Percentiles rank a stretch among this genome's conserved stretches.
Evolutionary conservation across 2,329 filamentous ascomycete genomes (phyloP).

Genomic region (Capronia americana): DNA sequence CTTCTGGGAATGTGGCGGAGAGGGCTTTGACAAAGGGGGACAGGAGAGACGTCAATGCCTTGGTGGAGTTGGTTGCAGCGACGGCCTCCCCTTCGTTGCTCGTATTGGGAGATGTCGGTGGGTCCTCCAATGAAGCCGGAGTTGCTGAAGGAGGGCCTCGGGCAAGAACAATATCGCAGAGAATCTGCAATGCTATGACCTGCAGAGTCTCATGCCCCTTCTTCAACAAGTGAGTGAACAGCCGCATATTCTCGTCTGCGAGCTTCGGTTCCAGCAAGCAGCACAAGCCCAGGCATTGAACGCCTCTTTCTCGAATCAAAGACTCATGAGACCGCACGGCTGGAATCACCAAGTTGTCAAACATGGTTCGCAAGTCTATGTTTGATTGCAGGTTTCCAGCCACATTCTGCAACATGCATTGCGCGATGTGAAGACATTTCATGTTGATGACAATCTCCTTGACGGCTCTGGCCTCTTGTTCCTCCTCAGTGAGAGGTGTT

Average conservation of each 20-base stretch:
- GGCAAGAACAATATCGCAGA: conserved; percentile 90
- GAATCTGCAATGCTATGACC: conserved; percentile 86
- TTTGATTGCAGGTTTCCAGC: conserved; percentile 86
- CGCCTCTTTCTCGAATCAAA: conserved; percentile 85
- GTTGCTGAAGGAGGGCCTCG: conserved; percentile 61
- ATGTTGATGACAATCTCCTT: conserved; percentile 96
- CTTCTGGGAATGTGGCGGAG: conserved; percentile 63
- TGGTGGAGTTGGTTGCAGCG: conserved; percentile 12
- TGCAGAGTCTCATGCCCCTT: conserved; percentile 91
- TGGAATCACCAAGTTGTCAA: conserved; percentile 95
- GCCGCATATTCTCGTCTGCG: conserved; percentile 85
- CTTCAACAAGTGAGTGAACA: conserved; percentile 95
- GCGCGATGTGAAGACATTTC: conserved; percentile 96
- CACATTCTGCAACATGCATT: conserved; percentile 96
- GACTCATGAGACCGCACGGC: conserved; percentile 93
- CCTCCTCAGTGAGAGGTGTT: conserved; percentile 32
- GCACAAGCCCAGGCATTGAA: conserved; percentile 88
- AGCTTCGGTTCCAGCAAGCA: conserved; percentile 88
- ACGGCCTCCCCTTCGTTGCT: conserved; percentile 40
- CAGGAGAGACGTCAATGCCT: conserved; percentile 59
- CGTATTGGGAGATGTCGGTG: not conserved
- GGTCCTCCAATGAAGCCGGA: conserved; percentile 44
- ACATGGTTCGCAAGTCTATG: conserved; percentile 90
- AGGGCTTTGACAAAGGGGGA: conserved; percentile 66
- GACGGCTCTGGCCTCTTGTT: conserved; percentile 73